Percentiles rank a stretch among this genome's conserved stretches.
Evolutionary conservation across 257 asterid genomes (phyloP).

Genomic region (Phtheirospermum japonicum): DNA sequence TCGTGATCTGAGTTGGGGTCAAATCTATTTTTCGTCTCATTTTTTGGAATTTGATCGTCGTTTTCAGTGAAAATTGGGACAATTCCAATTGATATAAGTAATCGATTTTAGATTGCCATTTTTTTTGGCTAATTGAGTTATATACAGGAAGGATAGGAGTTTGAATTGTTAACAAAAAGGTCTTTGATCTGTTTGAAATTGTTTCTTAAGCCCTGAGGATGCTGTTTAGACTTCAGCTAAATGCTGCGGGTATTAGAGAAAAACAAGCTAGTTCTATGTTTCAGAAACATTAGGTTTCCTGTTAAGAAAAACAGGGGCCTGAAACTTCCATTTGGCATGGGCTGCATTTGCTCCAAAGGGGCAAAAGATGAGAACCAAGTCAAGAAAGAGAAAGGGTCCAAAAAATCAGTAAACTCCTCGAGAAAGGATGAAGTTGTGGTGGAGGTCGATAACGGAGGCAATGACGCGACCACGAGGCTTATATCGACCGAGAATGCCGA

Average conservation of each 20-base stretch:
- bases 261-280: conserved; percentile 37
- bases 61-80: conserved; percentile 28
- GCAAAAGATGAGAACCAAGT: conserved; percentile 40
- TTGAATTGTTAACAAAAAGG: conserved; percentile 9
- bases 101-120: not conserved
- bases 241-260: conserved; percentile 44
- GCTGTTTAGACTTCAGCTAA: conserved; percentile 34
- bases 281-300: conserved; percentile 44
- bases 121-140: not conserved
- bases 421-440: conserved; percentile 49
- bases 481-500: conserved; percentile 53
- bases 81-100: conserved; percentile 14
- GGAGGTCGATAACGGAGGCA: conserved; percentile 60
- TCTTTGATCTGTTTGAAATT: conserved; percentile 22
- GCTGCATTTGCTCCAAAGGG: conserved; percentile 84
- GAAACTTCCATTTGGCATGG: conserved; percentile 49
- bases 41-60: conserved; percentile 14
- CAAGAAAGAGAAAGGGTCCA: conserved; percentile 46
- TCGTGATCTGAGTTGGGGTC: conserved; percentile 41
- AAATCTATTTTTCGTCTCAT: not conserved
- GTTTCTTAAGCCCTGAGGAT: conserved; percentile 35
- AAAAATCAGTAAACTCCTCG: conserved; percentile 49
- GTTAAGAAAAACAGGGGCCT: conserved; percentile 47
- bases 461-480: conserved; percentile 57
- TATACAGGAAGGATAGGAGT: not conserved